Percentiles rank a stretch among this genome's conserved stretches.
Evolutionary conservation across 2,329 filamentous ascomycete species (phyloP).

Genomic region (Ceratocystiopsis minuta): DNA sequence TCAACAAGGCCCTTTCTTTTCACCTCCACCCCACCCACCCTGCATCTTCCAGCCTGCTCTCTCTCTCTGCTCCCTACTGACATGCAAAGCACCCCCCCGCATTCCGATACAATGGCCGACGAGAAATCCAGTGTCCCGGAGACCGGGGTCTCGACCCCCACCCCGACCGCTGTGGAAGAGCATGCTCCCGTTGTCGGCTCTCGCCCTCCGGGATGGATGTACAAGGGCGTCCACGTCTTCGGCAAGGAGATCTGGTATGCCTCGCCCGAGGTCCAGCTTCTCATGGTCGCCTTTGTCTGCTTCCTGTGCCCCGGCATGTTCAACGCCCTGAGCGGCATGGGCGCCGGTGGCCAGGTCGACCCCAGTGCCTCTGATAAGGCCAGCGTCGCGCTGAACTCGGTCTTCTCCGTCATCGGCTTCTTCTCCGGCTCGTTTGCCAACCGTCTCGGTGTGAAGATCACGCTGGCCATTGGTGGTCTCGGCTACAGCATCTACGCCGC

Average conservation of each 20-base stretch:
- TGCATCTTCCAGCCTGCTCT: too few species aligned
- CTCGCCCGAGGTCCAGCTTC: conserved; percentile 52
- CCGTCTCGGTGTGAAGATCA: conserved; percentile 49
- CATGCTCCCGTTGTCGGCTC: not conserved
- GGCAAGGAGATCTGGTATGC: conserved; percentile 47
- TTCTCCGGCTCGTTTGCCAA: conserved; percentile 66
- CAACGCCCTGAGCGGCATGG: conserved; percentile 13
- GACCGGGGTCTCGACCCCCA: not conserved
- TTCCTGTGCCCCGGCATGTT: conserved; percentile 24
- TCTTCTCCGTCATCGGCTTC: conserved; percentile 43
- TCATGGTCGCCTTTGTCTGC: conserved; percentile 53
- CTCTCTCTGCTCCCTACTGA: not conserved
- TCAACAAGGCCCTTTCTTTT: too few species aligned
- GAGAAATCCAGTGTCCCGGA: conserved; percentile 5
- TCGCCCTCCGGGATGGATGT: conserved; percentile 45
- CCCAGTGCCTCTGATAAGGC: conserved; percentile 9
- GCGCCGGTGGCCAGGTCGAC: conserved; percentile 12
- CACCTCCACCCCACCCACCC: too few species aligned
- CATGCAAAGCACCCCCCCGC: not conserved
- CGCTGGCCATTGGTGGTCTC: conserved; percentile 53
- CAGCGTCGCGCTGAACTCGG: conserved; percentile 30
- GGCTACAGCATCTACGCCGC: conserved; percentile 62
- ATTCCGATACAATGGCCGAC: conserved; percentile 3
- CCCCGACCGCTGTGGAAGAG: not conserved
- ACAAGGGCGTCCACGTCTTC: conserved; percentile 40